phyloP scores from a whole-genome alignment of 108 stramenopile species.

The Skeletonema potamos region DNA sequence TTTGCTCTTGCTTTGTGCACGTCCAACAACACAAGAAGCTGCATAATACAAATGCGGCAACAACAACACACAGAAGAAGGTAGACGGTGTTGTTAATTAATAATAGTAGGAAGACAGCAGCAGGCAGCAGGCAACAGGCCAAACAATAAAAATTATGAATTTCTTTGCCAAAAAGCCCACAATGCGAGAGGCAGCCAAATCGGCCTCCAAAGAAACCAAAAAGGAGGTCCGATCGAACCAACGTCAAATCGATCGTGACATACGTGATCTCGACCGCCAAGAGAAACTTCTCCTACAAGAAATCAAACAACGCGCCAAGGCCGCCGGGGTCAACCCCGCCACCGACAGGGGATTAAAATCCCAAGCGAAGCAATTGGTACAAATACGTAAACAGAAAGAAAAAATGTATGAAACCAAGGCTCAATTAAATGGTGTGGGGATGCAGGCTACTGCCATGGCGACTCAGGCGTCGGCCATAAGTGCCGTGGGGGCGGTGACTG shows the following conservation, averaged over 20 bases:
- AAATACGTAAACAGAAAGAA: conserved; percentile 66
- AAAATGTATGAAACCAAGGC: conserved; percentile 69
- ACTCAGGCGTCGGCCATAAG: conserved; percentile 63
- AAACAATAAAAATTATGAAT: conserved; percentile 28
- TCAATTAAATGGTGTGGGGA: conserved; percentile 78
- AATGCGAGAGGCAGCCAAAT: conserved; percentile 66
- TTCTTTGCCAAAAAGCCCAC: conserved; percentile 56
- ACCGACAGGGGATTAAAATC: conserved; percentile 63
- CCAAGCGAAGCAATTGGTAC: conserved; percentile 73
- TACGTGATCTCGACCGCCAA: conserved; percentile 78
- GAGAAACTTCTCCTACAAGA: conserved; percentile 68
- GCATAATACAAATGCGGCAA: too few relatives aligned
- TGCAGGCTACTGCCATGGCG: conserved; percentile 74
- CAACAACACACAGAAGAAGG: too few relatives aligned
- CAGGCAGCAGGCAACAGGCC: too few relatives aligned
- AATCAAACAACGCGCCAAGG: conserved; percentile 77
- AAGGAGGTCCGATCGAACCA: conserved; percentile 66
- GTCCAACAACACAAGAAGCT: too few relatives aligned
- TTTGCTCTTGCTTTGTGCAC: background rate
- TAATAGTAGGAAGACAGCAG: too few relatives aligned
- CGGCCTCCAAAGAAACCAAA: conserved; percentile 72
- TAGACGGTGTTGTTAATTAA: too few relatives aligned
- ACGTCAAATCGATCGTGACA: conserved; percentile 83
- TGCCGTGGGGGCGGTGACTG: conserved; percentile 62
- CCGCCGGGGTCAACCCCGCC: conserved; percentile 38